Base-by-base conservation (phyloP, 257 asterid genomes). In the Penstemon davidsonii region DNA sequence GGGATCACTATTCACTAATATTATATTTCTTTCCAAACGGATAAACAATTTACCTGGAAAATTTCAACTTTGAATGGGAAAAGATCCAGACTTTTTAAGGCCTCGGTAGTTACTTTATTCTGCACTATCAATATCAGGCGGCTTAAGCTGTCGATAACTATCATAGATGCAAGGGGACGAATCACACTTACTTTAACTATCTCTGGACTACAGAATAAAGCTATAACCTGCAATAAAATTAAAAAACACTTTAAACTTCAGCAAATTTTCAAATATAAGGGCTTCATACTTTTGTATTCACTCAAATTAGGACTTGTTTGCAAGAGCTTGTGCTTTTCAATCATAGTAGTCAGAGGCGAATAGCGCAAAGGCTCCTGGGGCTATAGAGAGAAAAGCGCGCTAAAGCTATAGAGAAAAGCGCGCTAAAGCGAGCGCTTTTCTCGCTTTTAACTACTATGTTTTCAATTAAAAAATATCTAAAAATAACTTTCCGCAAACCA, bases 41-140 rank as follows among this genome's bases (percentile, higher is more conserved):
- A 25, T 25, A 25, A 25, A 25, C 2, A 25, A 25, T 67, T 62
- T 68, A 89, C 98, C 93, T 85, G 87, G 81, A 91, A 89, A 59
- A 82, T 79, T 73, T 91, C 96, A 49, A 84, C 96, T 82, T 83
- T 89, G 82, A 81, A 85, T 11, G 80, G 36, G 70, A 83, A 75
- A 57, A 79, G 79, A 1, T 82, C 89, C 56, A 91, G 62, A 33
- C 82, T 84, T 81, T 86, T 91, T 59, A 44, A 51, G 69, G 98
- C 96, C 78, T 83, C 96, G 80, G 66, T 83, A 10, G 96, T 89
- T 12, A 89, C 79, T 71, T 78, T 83, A 54, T 55, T 69, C 77
- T 92, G 89, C 58, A 87, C 79, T 8, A 92, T 76, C 74, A 92
- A 61, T 53, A 92, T 84, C 75, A 89, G 80, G 73, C 89, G 75